These are phyloP conservation scores for Camelina hispida DNA, from an alignment of 345 rosid genomes.

Conservation along the genomic window DNA sequence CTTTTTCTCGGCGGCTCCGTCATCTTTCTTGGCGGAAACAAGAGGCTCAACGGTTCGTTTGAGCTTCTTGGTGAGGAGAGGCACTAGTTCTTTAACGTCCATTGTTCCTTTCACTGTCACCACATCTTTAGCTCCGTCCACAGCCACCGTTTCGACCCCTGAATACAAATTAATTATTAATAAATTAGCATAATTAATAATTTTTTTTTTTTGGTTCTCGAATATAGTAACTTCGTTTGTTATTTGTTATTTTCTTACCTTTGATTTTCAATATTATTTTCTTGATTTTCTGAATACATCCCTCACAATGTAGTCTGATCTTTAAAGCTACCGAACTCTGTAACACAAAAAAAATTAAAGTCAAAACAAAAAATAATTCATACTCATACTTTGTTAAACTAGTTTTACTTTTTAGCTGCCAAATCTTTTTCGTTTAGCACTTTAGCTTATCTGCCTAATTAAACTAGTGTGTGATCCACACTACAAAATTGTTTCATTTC, in stretches of 20 bases:
- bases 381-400: neutral
- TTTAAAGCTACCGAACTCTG: constrained; percentile 65
- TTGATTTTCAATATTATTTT: constrained; percentile 51
- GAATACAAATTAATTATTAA: constrained; percentile 23
- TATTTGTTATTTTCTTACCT: constrained; percentile 48
- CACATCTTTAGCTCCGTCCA: constrained; percentile 66
- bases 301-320: constrained; percentile 70
- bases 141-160: constrained; percentile 67
- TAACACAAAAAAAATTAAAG: neutral
- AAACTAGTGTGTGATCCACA: constrained; percentile 24
- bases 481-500: neutral
- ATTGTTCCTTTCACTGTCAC: constrained; percentile 81
- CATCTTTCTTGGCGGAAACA: constrained; percentile 62
- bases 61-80: constrained; percentile 60
- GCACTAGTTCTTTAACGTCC: constrained; percentile 63
- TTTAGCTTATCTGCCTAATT: constrained; percentile 1
- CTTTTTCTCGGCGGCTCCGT: constrained; percentile 41
- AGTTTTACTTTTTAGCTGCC: constrained; percentile 17
- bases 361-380: constrained; percentile 2
- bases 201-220: neutral
- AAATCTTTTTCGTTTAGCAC: constrained; percentile 11
- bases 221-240: neutral
- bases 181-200: neutral
- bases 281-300: constrained; percentile 61
- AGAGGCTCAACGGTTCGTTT: constrained; percentile 69